Conservation (phyloP, 2,329 filamentous ascomycete species). For the Ophiocordyceps sinensis region DNA sequence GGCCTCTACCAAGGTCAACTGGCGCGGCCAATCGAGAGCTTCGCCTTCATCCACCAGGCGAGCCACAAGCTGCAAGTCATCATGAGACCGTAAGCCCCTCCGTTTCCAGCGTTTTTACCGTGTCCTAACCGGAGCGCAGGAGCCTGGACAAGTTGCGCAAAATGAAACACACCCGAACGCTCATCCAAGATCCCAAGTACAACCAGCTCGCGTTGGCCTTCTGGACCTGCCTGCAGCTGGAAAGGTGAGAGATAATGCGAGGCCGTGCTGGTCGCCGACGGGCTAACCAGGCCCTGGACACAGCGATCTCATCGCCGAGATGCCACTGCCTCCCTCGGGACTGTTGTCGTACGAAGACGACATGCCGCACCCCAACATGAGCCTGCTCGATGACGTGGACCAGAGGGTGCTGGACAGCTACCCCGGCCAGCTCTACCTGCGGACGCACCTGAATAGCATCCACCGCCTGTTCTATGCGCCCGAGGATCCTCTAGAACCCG, state of each 20-base stretch:
- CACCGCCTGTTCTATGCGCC: slow-evolving; percentile 42
- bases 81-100: slow-evolving; percentile 46
- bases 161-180: slow-evolving; percentile 20
- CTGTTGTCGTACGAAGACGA: slow-evolving; percentile 47
- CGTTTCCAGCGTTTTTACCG: slow-evolving; percentile 14
- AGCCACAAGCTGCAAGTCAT: slow-evolving; percentile 52
- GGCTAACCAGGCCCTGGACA: not conserved
- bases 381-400: slow-evolving; percentile 26
- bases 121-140: slow-evolving; percentile 14
- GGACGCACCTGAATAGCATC: slow-evolving; percentile 50
- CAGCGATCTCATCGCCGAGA: slow-evolving; percentile 86
- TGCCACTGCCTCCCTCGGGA: slow-evolving; percentile 47
- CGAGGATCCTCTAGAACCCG: slow-evolving; percentile 17
- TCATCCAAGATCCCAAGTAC: slow-evolving; percentile 27
- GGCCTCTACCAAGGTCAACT: slow-evolving; percentile 83
- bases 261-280: not conserved
- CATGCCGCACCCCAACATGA: slow-evolving; percentile 52
- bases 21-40: slow-evolving; percentile 76
- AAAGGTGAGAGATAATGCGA: slow-evolving; percentile 43
- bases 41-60: slow-evolving; percentile 42
- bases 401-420: slow-evolving; percentile 43
- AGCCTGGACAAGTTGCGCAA: slow-evolving; percentile 33
- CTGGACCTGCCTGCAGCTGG: slow-evolving; percentile 87
- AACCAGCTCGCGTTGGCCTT: slow-evolving; percentile 65
- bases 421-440: slow-evolving; percentile 46